A percentile compares a stretch with the other conserved stretches of the same genome.
Conservation (phyloP, 176 grass and related monocot genomes). For the Thalia dealbata region DNA sequence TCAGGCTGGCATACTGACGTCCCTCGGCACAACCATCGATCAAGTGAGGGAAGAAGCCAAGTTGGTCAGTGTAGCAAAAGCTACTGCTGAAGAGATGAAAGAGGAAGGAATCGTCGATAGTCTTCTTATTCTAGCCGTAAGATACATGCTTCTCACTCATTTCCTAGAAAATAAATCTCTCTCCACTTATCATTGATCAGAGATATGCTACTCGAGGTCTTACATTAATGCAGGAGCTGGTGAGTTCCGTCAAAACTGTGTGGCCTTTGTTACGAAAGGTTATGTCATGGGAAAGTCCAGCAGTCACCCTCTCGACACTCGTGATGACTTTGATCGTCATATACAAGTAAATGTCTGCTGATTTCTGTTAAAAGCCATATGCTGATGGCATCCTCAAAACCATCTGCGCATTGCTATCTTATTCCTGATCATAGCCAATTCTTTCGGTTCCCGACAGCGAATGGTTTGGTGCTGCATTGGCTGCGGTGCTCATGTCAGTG, state of each 20-base stretch:
- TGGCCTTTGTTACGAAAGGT: slow-evolving; percentile 32
- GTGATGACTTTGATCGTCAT: slow-evolving; percentile 33
- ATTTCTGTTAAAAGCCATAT: too few relatives aligned
- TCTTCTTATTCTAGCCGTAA: slow-evolving; percentile 64
- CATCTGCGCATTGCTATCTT: not conserved
- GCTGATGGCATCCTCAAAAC: too few relatives aligned
- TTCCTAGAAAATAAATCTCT: not conserved
- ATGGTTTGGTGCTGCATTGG: slow-evolving; percentile 41
- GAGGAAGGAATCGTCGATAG: slow-evolving; percentile 73
- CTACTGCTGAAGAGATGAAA: slow-evolving; percentile 46
- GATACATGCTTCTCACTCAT: not conserved
- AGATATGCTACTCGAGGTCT: not conserved
- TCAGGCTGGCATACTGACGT: slow-evolving; percentile 27
- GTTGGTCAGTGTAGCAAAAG: slow-evolving; percentile 53
- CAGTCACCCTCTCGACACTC: slow-evolving; percentile 25
- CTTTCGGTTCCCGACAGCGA: slow-evolving; percentile 33
- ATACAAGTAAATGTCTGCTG: slow-evolving; percentile 48
- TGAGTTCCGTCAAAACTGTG: slow-evolving; percentile 41
- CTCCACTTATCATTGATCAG: not conserved
- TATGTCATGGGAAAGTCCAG: slow-evolving; percentile 50
- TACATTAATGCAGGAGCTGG: slow-evolving; percentile 39
- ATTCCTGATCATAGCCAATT: not conserved
- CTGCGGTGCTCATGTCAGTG: slow-evolving; percentile 17
- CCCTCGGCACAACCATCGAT: slow-evolving; percentile 46
- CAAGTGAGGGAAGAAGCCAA: slow-evolving; percentile 64